Evolutionary conservation across 1,284 basidiomycete genomes (phyloP).

Genomic region (Laetiporus sulphureus): DNA sequence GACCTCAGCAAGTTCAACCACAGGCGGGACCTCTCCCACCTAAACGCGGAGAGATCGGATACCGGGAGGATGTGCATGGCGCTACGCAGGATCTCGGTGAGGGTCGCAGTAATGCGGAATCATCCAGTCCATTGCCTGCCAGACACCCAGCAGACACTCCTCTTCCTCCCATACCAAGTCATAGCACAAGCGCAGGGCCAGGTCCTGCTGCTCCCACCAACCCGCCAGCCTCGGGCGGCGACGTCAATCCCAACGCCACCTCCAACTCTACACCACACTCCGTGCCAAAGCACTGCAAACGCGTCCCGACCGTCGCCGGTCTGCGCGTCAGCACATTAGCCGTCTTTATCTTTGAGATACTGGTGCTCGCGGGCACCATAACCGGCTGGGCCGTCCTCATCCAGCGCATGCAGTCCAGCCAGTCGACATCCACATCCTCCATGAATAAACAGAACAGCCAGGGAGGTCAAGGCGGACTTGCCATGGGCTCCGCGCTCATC

Average conservation of each 20-base stretch:
- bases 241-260: constrained; percentile 26
- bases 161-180: constrained; percentile 13
- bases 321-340: constrained; percentile 41
- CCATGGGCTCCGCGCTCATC: constrained; percentile 30
- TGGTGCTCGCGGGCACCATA: constrained; percentile 42
- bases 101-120: constrained; percentile 7
- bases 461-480: constrained; percentile 6
- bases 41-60: constrained; percentile 65
- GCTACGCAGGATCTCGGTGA: constrained; percentile 14
- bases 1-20: constrained; percentile 23
- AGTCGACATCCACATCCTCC: constrained; percentile 4
- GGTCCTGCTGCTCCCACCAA: constrained; percentile 10
- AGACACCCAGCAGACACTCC: constrained; percentile 52
- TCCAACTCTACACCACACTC: no score
- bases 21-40: constrained; percentile 56
- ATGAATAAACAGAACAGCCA: constrained; percentile 8
- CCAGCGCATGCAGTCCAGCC: constrained; percentile 15
- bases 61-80: constrained; percentile 34
- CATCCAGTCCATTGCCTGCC: constrained; percentile 24
- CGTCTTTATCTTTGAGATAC: constrained; percentile 35
- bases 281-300: constrained; percentile 37
- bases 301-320: constrained; percentile 35
- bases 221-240: constrained; percentile 16
- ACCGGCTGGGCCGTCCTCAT: constrained; percentile 48
- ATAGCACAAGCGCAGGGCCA: constrained; percentile 5